Evolutionary conservation across 345 rosid species (phyloP), one percentile per base, ranked within the genome.

Genomic region (Bruguiera gymnorhiza): DNA sequence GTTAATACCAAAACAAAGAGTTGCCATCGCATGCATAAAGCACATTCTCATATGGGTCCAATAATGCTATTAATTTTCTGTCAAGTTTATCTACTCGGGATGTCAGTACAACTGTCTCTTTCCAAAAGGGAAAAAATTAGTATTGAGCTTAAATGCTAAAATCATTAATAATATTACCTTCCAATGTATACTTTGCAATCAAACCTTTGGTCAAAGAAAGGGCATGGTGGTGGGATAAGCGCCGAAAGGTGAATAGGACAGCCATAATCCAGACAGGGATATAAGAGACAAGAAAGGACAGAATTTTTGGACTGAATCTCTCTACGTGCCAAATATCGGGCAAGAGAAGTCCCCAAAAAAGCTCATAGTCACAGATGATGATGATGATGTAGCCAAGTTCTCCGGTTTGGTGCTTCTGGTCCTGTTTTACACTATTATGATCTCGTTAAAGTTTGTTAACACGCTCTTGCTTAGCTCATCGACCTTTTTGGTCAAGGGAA

Each of bases 161-260:
- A 43, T 43, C 13, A 43, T 13, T 43, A 13, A 43, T 43, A 43
- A 43, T 3, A 43, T 43, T 13, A 43, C 18, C 18, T 39, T 6
- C 18, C 50, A 3, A 43, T 13, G 50, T 13, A 15, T 15, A 43
- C 15, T 15, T 43, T 43, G 50, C 50, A 43, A 13, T 13, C 77
- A 78, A 80, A 78, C 57, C 18, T 34, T 16, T 21, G 72, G 85
- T 76, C 78, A 79, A 75, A 72, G 16, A n/a, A 23, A 54, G 15
- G 68, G 72, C 60, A 53, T 31, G 57, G 61, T 66, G 72, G 46
- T 66, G 81, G 73, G 60, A 69, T 58, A 67, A 68, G 82, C 85
- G 87, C 87, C 84, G 85, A 84, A 84, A 84, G 87, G 78, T 72
- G 39, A 70, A 60, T 29, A 55, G 67, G 65, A 46, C 11, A 9